Percentiles rank a stretch among this genome's conserved stretches.
Evolutionary conservation across 345 rosid species (phyloP).

Genomic region (Rhizophora apiculata): DNA sequence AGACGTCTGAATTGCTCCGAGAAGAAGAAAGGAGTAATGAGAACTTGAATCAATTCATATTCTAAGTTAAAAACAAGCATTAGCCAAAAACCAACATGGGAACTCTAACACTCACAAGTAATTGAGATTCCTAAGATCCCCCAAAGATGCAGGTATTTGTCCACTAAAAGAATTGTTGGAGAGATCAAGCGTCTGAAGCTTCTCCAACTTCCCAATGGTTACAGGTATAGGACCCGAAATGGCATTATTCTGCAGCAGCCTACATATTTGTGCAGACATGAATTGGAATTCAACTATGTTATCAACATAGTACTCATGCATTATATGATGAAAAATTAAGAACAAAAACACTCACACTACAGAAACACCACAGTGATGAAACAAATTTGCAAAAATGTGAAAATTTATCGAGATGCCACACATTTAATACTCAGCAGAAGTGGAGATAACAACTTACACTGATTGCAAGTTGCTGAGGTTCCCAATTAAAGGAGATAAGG

Average conservation of each 20-base stretch:
- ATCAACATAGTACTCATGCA: not conserved
- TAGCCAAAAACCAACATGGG: not conserved
- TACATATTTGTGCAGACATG: slow-evolving; percentile 27
- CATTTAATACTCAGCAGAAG: slow-evolving; percentile 3
- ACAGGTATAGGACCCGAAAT: slow-evolving; percentile 79
- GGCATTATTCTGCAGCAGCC: slow-evolving; percentile 94
- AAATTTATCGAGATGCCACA: not conserved
- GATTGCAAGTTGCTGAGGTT: slow-evolving; percentile 79
- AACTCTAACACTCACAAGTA: slow-evolving; percentile 59
- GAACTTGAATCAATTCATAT: slow-evolving; percentile 2
- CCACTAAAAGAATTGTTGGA: slow-evolving; percentile 80
- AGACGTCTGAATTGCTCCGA: slow-evolving; percentile 61
- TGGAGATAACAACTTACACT: slow-evolving; percentile 54
- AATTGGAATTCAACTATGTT: not conserved
- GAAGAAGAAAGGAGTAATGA: slow-evolving; percentile 12
- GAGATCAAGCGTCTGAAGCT: slow-evolving; percentile 88
- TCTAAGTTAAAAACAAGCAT: not conserved
- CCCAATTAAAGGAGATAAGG: slow-evolving; percentile 77
- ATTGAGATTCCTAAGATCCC: slow-evolving; percentile 71
- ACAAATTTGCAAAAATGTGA: not conserved
- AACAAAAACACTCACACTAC: not conserved
- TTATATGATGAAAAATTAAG: not conserved
- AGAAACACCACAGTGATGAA: not conserved
- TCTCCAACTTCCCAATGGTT: slow-evolving; percentile 78
- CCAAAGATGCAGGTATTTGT: slow-evolving; percentile 69